phyloP scores from a whole-genome alignment of 2,329 filamentous ascomycete genomes.

The Fusarium succisae region DNA sequence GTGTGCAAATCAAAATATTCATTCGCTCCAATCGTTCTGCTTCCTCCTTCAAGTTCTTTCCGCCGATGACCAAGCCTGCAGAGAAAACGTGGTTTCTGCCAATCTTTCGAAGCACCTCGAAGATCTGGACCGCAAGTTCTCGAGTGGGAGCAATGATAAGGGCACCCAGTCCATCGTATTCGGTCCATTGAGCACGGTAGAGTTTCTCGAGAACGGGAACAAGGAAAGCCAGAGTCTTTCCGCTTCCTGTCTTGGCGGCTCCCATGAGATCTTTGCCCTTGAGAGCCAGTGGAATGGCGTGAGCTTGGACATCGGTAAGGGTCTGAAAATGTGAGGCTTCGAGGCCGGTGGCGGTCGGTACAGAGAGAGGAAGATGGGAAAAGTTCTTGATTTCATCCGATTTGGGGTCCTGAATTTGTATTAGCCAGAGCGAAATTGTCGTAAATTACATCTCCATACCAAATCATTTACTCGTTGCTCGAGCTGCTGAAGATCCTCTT shows the following conservation, averaged over 20 bases:
- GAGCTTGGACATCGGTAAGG: constrained; percentile 90
- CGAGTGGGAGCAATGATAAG: constrained; percentile 93
- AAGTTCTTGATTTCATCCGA: constrained; percentile 72
- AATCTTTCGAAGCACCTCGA: constrained; percentile 90
- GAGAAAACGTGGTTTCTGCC: constrained; percentile 91
- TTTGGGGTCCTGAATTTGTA: constrained; percentile 64
- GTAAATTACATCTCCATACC: constrained; percentile 33
- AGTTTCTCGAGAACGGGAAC: constrained; percentile 93
- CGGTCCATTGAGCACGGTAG: constrained; percentile 88
- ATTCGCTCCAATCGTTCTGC: constrained; percentile 85
- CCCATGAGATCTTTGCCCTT: constrained; percentile 90
- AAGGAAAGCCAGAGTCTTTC: constrained; percentile 94
- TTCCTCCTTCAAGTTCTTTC: constrained; percentile 88
- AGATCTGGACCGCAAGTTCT: constrained; percentile 96
- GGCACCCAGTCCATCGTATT: constrained; percentile 89
- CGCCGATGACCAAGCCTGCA: constrained; percentile 91
- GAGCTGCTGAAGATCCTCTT: constrained; percentile 49
- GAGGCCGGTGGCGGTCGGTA: constrained; percentile 80
- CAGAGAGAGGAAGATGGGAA: constrained; percentile 84
- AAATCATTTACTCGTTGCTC: constrained; percentile 47
- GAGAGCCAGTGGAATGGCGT: constrained; percentile 87
- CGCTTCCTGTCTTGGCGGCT: constrained; percentile 93
- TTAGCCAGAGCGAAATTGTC: constrained; percentile 11
- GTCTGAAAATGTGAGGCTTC: constrained; percentile 88
- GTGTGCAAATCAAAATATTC: constrained; percentile 97